These are phyloP conservation scores for Cercospora zeae-maydis DNA, from an alignment of 2,329 filamentous ascomycete genomes.

Conservation along the genomic window DNA sequence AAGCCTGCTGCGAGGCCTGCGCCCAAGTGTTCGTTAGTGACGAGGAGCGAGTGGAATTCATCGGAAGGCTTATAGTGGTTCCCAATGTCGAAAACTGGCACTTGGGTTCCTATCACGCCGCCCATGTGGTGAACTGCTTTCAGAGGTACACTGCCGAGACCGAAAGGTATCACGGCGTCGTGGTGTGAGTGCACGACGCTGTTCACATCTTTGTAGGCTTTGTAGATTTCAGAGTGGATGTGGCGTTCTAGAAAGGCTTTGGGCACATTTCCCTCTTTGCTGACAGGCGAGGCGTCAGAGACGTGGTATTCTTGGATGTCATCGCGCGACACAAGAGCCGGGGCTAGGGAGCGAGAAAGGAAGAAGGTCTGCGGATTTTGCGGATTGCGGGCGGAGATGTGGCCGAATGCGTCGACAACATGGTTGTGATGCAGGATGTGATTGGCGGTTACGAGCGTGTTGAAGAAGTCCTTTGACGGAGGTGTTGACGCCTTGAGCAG, in stretches of 20 bases:
- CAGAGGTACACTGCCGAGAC: conserved; percentile 42
- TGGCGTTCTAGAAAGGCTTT: conserved; percentile 42
- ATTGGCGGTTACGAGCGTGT: conserved; percentile 37
- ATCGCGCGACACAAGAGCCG: conserved; percentile 42
- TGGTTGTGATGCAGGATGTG: conserved; percentile 37
- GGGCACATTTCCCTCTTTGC: conserved; percentile 19
- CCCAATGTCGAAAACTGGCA: conserved; percentile 37
- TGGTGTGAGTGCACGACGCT: conserved; percentile 45
- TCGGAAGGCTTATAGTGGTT: conserved; percentile 33
- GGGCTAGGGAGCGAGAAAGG: conserved; percentile 44
- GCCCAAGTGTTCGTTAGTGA: conserved; percentile 35
- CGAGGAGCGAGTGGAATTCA: conserved; percentile 34
- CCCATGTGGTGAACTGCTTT: conserved; percentile 44
- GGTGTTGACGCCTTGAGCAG: conserved; percentile 33
- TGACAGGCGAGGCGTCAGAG: conserved; percentile 38
- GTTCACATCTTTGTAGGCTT: conserved; percentile 43
- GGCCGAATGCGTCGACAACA: conserved; percentile 37
- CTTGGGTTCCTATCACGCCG: conserved; percentile 35
- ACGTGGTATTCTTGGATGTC: conserved; percentile 47
- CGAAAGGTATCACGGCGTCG: conserved; percentile 44
- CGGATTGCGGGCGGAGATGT: conserved; percentile 38
- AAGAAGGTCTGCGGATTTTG: conserved; percentile 43
- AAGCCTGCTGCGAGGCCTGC: conserved; percentile 36
- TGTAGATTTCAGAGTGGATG: conserved; percentile 47
- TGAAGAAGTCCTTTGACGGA: conserved; percentile 30